Evolutionary conservation across 139 green algal genomes (phyloP).

Genomic region (Micromonas commoda): DNA sequence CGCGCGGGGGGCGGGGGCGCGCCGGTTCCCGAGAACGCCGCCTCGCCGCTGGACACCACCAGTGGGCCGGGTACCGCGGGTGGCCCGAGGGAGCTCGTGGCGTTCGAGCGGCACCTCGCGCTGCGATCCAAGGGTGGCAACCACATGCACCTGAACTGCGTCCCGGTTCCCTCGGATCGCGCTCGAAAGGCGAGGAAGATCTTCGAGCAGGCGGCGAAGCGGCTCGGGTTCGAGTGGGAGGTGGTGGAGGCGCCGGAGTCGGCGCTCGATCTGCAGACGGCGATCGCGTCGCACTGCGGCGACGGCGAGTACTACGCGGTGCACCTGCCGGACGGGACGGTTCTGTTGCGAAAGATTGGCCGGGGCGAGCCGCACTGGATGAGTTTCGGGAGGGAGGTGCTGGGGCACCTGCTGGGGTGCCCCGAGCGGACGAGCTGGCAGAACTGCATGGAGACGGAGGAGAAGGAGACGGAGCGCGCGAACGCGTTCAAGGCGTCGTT

Average conservation of each 20-base stretch:
- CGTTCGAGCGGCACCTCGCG: conserved; percentile 81
- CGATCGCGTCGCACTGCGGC: conserved; percentile 47
- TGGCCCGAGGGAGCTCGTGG: conserved; percentile 54
- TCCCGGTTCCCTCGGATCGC: conserved; percentile 46
- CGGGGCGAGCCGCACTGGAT: conserved; percentile 55
- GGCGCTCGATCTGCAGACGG: conserved; percentile 12
- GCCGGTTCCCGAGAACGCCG: too few species aligned
- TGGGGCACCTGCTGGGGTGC: conserved; percentile 54
- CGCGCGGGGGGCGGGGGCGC: conserved; percentile 24
- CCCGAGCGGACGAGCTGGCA: conserved; percentile 75
- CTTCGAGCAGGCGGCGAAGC: conserved; percentile 30
- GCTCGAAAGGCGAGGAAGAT: conserved; percentile 30
- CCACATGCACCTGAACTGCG: conserved; percentile 79
- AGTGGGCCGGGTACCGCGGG: background rate
- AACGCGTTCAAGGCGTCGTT: conserved; percentile 67
- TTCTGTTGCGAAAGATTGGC: conserved; percentile 51
- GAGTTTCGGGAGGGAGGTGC: conserved; percentile 58
- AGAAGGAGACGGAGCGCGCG: conserved; percentile 50
- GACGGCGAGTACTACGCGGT: conserved; percentile 63
- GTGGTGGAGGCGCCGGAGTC: conserved; percentile 14
- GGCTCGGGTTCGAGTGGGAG: conserved; percentile 29
- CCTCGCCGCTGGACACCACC: too few species aligned
- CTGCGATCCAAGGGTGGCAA: conserved; percentile 65
- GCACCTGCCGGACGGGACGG: conserved; percentile 65
- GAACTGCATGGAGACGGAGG: conserved; percentile 29